phyloP scores from a whole-genome alignment of 495 filamentous ascomycete species.

The Hypoxylon trugodes region DNA sequence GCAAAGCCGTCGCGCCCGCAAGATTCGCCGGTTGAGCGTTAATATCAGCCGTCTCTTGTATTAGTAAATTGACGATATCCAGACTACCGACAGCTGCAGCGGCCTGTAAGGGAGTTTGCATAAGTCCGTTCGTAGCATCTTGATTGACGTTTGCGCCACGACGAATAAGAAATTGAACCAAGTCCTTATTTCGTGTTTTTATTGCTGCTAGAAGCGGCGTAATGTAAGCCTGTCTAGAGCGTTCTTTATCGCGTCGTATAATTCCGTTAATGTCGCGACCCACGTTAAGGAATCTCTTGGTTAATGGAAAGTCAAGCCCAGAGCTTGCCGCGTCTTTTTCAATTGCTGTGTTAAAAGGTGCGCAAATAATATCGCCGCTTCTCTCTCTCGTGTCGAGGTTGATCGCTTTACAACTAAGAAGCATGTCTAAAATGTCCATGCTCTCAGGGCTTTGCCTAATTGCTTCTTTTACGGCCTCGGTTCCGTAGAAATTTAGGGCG shows the following conservation, averaged over 20 bases:
- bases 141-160: conserved; percentile 45
- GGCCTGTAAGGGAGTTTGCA: conserved; percentile 41
- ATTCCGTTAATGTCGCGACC: conserved; percentile 12
- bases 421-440: conserved; percentile 10
- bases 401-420: conserved; percentile 1
- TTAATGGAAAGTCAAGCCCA: background rate
- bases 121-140: conserved; percentile 8
- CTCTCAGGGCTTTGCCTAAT: background rate
- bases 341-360: background rate
- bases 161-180: conserved; percentile 44
- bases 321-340: background rate
- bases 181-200: conserved; percentile 9
- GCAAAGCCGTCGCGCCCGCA: conserved; percentile 36
- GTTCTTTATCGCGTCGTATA: background rate
- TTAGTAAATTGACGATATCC: conserved; percentile 27
- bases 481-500: background rate
- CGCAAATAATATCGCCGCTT: background rate
- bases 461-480: background rate
- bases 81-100: conserved; percentile 42
- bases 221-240: too few species aligned
- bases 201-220: conserved; percentile 31
- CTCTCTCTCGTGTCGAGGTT: too few species aligned
- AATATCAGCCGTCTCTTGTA: conserved; percentile 14
- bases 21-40: conserved; percentile 34
- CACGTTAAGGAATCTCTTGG: conserved; percentile 1